A percentile compares a stretch with the other conserved stretches of the same genome.
Evolutionary conservation across 2,329 filamentous ascomycete genomes (phyloP).

Genomic region (Aspergillus tanneri): DNA sequence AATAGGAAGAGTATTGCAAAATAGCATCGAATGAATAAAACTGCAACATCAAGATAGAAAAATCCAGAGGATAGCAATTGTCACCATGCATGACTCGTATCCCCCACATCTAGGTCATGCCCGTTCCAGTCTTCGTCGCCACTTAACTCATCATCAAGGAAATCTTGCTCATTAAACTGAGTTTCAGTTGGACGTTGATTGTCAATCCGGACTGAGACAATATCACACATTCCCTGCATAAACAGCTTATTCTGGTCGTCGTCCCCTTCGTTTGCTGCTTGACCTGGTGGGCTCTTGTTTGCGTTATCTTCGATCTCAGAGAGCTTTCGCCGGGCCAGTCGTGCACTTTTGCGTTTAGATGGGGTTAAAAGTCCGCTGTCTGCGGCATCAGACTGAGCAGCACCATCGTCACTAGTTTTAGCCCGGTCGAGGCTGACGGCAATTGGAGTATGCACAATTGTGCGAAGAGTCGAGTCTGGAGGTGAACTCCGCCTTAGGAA

Average conservation of each 20-base stretch:
- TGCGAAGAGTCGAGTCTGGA: slow-evolving; percentile 32
- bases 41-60: neutral
- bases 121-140: slow-evolving; percentile 64
- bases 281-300: slow-evolving; percentile 8
- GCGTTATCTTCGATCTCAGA: slow-evolving; percentile 27
- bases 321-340: slow-evolving; percentile 33
- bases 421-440: neutral
- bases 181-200: slow-evolving; percentile 61
- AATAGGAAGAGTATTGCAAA: no score
- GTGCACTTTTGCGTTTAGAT: slow-evolving; percentile 42
- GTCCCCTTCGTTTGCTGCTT: slow-evolving; percentile 11
- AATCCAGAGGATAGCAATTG: neutral
- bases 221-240: slow-evolving; percentile 58
- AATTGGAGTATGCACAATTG: slow-evolving; percentile 19
- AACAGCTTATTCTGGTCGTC: slow-evolving; percentile 19
- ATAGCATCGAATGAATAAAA: no score
- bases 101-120: slow-evolving; percentile 35
- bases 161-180: slow-evolving; percentile 59
- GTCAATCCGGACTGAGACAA: slow-evolving; percentile 60
- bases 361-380: slow-evolving; percentile 19
- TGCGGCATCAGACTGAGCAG: slow-evolving; percentile 15
- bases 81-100: slow-evolving; percentile 26
- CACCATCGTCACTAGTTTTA: slow-evolving; percentile 1
- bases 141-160: slow-evolving; percentile 59
- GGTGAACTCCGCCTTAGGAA: slow-evolving; percentile 40